Base-by-base conservation (phyloP, 768 basidiomycete genomes). In the Auriscalpium orientale region DNA sequence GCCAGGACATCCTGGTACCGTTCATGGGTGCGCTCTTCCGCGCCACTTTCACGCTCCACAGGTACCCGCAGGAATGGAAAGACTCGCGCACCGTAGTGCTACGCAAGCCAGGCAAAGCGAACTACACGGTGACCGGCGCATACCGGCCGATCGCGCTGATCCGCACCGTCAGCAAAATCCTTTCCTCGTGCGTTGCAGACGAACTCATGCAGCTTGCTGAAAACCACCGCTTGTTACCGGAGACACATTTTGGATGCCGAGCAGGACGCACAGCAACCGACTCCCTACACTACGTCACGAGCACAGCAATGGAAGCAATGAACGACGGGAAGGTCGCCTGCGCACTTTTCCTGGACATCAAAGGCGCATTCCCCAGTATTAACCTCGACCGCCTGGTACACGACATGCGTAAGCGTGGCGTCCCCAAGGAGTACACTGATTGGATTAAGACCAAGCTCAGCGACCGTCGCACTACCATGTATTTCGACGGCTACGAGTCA, bases 291-390 rank as follows among this genome's bases (percentile, higher is more conserved):
- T 49, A 37, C 10, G 16, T 60, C 15, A 54, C 48, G 4, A 18
- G 43, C 13, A 16, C 46, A 4, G 56, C 64, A 18, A 51, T 50
- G n/a, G 36, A 55, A 15, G 54, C 54, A 13, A 60, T 74, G 76
- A 36, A 67, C 1, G 44, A 51, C 6, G 51, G 59, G 0, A 67
- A 73, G n/a, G 75, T 76, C 0, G 72, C 61, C 0, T 68, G 67
- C 1, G 62, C 67, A 0, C 69, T 77, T 0, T 76, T 73, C 63
- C 67, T 77, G 2, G 75, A 79, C 58, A 67, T 79, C 1, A 64
- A 75, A 62, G 76, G 70, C 0, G 74, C 76, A 1, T 78, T 76
- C 59, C 76, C 72, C 0, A 76, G 69, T 55, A 68, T 69, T 1
- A 69, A 68, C 10, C 65, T 56, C 0, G 68, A 69, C 2, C 28